These are phyloP conservation scores for Curvularia lunata DNA, from an alignment of 2,329 filamentous ascomycete genomes.

Conservation along the genomic window DNA sequence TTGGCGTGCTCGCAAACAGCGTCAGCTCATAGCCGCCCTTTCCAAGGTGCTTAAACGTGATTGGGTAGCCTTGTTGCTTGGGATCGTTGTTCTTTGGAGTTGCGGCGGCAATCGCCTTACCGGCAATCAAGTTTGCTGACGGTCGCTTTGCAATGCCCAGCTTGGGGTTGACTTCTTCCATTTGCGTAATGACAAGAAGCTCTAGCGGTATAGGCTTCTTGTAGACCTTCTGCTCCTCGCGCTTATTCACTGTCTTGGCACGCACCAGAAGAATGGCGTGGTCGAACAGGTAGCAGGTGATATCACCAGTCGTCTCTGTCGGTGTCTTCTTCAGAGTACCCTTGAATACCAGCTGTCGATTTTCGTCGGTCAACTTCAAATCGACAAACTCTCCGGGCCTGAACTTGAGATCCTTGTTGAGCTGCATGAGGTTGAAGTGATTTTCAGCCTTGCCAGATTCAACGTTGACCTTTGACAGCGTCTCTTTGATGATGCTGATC, in stretches of 20 bases:
- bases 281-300: constrained; percentile 94
- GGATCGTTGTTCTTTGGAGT: constrained; percentile 45
- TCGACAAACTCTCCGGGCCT: constrained; percentile 89
- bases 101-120: constrained; percentile 57
- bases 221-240: constrained; percentile 94
- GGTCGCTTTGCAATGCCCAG: constrained; percentile 82
- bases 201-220: constrained; percentile 94
- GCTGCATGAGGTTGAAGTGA: constrained; percentile 89
- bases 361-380: constrained; percentile 90
- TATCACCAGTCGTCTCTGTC: constrained; percentile 79
- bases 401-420: constrained; percentile 93
- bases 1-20: constrained; percentile 83
- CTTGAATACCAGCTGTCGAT: constrained; percentile 92
- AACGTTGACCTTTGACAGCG: constrained; percentile 85
- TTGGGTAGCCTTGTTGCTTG: constrained; percentile 81
- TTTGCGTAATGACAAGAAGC: constrained; percentile 89
- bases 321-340: constrained; percentile 91
- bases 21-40: constrained; percentile 95
- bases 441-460: constrained; percentile 98
- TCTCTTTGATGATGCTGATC: constrained; percentile 82
- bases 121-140: constrained; percentile 74
- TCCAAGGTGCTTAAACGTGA: constrained; percentile 94
- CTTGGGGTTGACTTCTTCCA: constrained; percentile 92
- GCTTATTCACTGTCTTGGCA: constrained; percentile 89
- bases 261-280: constrained; percentile 92